These are phyloP conservation scores for Corynascus novoguineensis DNA, from an alignment of 495 filamentous ascomycete genomes.

Conservation along the genomic window DNA sequence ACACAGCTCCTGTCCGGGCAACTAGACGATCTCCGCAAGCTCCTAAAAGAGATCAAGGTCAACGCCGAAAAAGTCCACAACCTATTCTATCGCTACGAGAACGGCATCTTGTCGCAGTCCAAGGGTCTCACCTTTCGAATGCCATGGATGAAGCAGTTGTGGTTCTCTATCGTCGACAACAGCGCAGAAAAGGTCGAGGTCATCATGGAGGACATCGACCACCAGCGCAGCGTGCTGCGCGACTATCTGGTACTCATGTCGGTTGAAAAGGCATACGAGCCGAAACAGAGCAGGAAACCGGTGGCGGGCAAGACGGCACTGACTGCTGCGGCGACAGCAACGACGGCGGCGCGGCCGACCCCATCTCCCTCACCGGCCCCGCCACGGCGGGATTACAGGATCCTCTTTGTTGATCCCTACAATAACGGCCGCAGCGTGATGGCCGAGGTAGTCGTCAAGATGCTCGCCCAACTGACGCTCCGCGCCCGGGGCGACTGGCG, in stretches of 20 bases:
- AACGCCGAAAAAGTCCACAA: conserved; percentile 21
- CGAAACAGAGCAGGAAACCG: not conserved
- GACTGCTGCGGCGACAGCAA: not conserved
- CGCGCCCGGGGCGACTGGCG: conserved; percentile 13
- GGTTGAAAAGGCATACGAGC: not conserved
- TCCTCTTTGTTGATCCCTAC: conserved; percentile 28
- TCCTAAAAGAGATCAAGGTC: conserved; percentile 17
- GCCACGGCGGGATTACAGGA: conserved; percentile 11
- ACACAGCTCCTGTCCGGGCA: conserved; percentile 7
- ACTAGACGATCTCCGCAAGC: conserved; percentile 13
- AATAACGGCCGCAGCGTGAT: conserved; percentile 20
- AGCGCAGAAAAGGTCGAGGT: conserved; percentile 24
- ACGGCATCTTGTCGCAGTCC: conserved; percentile 22
- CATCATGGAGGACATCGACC: conserved; percentile 26
- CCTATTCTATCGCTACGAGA: conserved; percentile 26
- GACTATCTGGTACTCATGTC: conserved; percentile 20
- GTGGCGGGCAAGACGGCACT: not conserved
- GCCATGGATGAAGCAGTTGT: conserved; percentile 17
- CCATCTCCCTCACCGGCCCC: conserved; percentile 4
- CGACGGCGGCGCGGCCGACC: not conserved
- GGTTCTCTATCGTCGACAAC: conserved; percentile 24
- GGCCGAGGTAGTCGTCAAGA: conserved; percentile 20
- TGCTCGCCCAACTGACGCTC: conserved; percentile 16
- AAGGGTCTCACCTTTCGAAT: conserved; percentile 18
- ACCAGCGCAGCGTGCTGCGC: conserved; percentile 9